Evolutionary conservation across 2,329 filamentous ascomycete genomes (phyloP), one percentile per base, ranked within the genome.

Genomic region (Hyphodiscus sp.): DNA sequence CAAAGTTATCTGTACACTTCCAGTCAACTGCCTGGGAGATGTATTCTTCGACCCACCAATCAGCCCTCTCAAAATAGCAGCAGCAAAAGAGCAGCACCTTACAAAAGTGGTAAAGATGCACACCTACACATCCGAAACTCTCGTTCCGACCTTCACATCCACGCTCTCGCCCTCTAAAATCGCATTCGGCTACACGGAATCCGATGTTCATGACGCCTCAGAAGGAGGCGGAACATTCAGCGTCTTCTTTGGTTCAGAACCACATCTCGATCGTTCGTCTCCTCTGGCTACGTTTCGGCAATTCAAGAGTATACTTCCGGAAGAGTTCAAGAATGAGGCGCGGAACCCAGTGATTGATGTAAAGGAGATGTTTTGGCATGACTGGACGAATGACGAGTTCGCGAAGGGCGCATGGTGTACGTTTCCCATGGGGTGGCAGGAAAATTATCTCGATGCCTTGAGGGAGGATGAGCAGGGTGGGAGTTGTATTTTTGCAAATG

Each of bases 31-130:
- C 44, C 55, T 65, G 9, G 43, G 45, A 3, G 53, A 56, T 30
- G 53, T 69, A 13, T 18, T 41, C 2, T 70, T 70, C 53, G 38
- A 57, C 23, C 66, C 66, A 29, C 62, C 67, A 1, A 49, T 70
- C 0, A 47, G 51, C 1, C 41, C 58, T 1, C 29, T 65, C 10
- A 62, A 62, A 23, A 20, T 47, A 11, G 45, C 45, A 9, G 45
- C 45, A 19, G 45, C 45, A 8, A 47, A 33, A 33, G 45, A 47
- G 23, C 45, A 47, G 20, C 45, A 47, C 45, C 45, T 47, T 5
- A 47, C 45, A 2, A 47, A 47, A 30, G 15, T 30, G 13, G 45
- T 47, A 16, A 47, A 47, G 30, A 30, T 47, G 3, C 45, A 47
- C 23, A 30, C 45, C 45, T 47, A 47, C 23, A 47, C 45, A 13